Evolutionary conservation across 2,329 filamentous ascomycete genomes (phyloP).

Genomic region (Fusarium multiceps): DNA sequence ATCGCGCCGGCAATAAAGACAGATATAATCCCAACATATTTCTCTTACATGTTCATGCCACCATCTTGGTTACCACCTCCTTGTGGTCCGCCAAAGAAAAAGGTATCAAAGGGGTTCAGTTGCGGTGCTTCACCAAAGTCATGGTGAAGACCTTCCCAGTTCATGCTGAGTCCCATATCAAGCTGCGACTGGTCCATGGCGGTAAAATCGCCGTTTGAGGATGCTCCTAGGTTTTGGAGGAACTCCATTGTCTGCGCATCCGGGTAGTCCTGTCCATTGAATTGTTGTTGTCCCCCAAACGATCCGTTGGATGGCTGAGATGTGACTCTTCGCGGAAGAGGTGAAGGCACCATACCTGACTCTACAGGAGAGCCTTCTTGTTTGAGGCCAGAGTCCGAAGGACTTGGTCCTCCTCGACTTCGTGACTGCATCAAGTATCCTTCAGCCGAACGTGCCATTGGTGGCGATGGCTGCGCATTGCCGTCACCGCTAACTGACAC

Average conservation of each 20-base stretch:
- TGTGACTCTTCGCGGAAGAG: conserved; percentile 52
- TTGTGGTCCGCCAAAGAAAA: conserved; percentile 73
- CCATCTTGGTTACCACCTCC: conserved; percentile 39
- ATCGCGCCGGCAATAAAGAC: conserved; percentile 34
- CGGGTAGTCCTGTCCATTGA: conserved; percentile 55
- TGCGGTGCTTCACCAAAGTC: conserved; percentile 70
- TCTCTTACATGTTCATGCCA: conserved; percentile 45
- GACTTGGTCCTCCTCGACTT: conserved; percentile 48
- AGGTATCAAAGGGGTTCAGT: conserved; percentile 77
- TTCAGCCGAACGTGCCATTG: conserved; percentile 50
- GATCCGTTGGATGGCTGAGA: conserved; percentile 50
- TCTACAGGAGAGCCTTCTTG: conserved; percentile 52
- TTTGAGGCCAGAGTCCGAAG: conserved; percentile 45
- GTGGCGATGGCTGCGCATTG: conserved; percentile 54
- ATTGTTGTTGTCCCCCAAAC: conserved; percentile 50
- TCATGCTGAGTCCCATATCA: conserved; percentile 75
- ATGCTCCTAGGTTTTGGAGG: conserved; percentile 58
- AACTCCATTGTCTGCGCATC: conserved; percentile 67
- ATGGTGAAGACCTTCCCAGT: conserved; percentile 71
- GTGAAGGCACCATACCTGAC: conserved; percentile 59
- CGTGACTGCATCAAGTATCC: conserved; percentile 48
- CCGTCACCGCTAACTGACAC: conserved; percentile 53
- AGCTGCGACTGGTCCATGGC: conserved; percentile 61
- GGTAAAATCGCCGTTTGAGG: conserved; percentile 49
- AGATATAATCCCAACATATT: conserved; percentile 13